Conservation (phyloP, 495 filamentous ascomycete species). For the Podospora tetraspora region DNA sequence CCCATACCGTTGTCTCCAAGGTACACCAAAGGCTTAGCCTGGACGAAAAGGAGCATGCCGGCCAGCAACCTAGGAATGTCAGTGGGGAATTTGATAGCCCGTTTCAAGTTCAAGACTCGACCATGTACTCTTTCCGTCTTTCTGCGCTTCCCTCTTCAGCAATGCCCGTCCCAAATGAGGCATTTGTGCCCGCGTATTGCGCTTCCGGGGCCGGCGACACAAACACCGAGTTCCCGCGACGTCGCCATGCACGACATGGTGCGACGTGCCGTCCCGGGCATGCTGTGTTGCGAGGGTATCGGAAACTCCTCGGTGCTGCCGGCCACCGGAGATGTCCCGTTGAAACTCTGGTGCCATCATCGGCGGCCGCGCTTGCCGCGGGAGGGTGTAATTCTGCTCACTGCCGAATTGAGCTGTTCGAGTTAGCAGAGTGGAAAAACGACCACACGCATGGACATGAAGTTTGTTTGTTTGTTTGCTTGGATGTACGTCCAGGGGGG, state of each 20-base stretch:
- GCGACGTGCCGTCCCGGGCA: not conserved
- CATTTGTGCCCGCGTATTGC: not conserved
- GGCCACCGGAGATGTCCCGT: not conserved
- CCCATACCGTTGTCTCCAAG: too few relatives aligned
- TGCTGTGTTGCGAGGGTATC: not conserved
- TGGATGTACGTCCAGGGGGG: too few relatives aligned
- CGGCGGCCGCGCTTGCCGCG: not conserved
- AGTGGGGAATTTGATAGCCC: too few relatives aligned
- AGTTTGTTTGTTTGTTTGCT: too few relatives aligned
- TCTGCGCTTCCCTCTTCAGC: too few relatives aligned
- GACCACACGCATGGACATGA: too few relatives aligned
- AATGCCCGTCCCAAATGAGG: too few relatives aligned
- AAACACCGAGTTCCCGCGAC: not conserved
- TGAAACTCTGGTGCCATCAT: not conserved
- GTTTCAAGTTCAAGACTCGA: too few relatives aligned
- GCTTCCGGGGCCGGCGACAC: not conserved
- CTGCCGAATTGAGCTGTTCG: not conserved
- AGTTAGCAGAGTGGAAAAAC: not conserved
- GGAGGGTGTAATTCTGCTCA: not conserved
- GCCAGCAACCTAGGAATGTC: too few relatives aligned
- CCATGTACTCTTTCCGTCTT: too few relatives aligned
- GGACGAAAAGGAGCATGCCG: too few relatives aligned
- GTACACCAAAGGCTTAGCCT: too few relatives aligned
- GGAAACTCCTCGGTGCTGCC: not conserved
- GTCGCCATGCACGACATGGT: not conserved